Evolutionary conservation across 495 filamentous ascomycete species (phyloP).

Genomic region (Terfezia boudieri): DNA sequence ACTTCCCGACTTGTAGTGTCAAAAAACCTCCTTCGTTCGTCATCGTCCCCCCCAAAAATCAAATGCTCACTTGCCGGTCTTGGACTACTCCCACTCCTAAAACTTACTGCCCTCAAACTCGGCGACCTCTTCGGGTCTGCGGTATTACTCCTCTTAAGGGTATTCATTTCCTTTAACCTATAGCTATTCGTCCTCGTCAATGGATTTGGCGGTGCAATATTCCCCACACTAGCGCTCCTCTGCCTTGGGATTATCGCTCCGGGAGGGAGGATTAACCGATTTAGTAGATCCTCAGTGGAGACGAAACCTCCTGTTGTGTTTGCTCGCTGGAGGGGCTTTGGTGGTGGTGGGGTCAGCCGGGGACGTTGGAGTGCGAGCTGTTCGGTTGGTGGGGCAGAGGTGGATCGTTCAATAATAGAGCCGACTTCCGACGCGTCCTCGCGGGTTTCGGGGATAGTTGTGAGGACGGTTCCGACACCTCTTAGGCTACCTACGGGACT

Average conservation of each 20-base stretch:
- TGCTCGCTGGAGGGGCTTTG: neutral
- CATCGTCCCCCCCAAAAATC: slow-evolving; percentile 13
- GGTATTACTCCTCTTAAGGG: neutral
- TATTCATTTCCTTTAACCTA: neutral
- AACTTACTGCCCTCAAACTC: neutral
- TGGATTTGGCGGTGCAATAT: neutral
- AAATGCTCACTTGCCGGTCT: slow-evolving; percentile 13
- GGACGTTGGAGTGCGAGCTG: neutral
- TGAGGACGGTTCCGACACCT: neutral
- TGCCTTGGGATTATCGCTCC: neutral
- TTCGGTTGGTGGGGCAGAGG: neutral
- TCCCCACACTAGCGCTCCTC: neutral
- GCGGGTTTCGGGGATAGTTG: neutral
- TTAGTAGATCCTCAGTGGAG: neutral
- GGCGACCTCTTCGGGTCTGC: neutral
- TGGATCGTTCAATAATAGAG: neutral
- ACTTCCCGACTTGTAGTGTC: neutral
- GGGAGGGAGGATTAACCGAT: neutral
- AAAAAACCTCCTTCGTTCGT: slow-evolving; percentile 6
- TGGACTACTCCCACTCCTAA: neutral
- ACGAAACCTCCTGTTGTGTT: neutral
- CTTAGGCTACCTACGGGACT: neutral
- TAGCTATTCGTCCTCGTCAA: neutral
- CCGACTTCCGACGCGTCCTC: neutral
- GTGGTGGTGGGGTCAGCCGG: neutral